Conservation (phyloP, 176 grass and related monocot species). For the Cocos nucifera region DNA sequence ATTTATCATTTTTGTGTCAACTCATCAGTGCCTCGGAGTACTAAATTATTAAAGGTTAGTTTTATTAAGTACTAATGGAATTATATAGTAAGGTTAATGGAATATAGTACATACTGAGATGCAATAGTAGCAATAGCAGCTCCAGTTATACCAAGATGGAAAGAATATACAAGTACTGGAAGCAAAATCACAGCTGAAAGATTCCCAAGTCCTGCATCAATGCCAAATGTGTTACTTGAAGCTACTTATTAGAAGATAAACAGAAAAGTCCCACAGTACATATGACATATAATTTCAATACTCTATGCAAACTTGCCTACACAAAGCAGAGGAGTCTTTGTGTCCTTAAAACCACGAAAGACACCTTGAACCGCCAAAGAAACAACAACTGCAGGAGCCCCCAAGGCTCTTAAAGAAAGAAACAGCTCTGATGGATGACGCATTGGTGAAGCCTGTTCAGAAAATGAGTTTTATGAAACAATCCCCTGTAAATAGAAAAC, state of each 20-base stretch:
- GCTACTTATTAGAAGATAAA: neutral
- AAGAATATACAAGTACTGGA: slow-evolving; percentile 29
- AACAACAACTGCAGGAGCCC: slow-evolving; percentile 61
- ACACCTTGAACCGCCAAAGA: slow-evolving; percentile 58
- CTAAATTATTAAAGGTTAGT: too few relatives aligned
- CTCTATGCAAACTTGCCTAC: slow-evolving; percentile 26
- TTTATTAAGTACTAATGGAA: too few relatives aligned
- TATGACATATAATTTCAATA: neutral
- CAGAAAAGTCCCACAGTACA: too few relatives aligned
- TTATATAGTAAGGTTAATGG: too few relatives aligned
- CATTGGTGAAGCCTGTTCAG: slow-evolving; percentile 41
- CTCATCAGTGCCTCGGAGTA: too few relatives aligned
- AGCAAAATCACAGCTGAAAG: slow-evolving; percentile 44
- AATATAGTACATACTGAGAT: slow-evolving; percentile 44
- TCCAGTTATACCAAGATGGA: slow-evolving; percentile 45
- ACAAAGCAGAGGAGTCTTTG: slow-evolving; percentile 50
- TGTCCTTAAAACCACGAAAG: slow-evolving; percentile 61
- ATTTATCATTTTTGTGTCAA: too few relatives aligned
- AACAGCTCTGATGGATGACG: slow-evolving; percentile 29
- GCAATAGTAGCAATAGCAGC: slow-evolving; percentile 54
- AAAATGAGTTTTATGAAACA: neutral
- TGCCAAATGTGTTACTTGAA: slow-evolving; percentile 3
- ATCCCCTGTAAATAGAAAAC: too few relatives aligned
- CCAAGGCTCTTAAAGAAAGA: slow-evolving; percentile 56
- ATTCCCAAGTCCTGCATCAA: slow-evolving; percentile 42